Evolutionary conservation across 2,329 filamentous ascomycete species (phyloP).

Genomic region (Stenocarpella maydis): DNA sequence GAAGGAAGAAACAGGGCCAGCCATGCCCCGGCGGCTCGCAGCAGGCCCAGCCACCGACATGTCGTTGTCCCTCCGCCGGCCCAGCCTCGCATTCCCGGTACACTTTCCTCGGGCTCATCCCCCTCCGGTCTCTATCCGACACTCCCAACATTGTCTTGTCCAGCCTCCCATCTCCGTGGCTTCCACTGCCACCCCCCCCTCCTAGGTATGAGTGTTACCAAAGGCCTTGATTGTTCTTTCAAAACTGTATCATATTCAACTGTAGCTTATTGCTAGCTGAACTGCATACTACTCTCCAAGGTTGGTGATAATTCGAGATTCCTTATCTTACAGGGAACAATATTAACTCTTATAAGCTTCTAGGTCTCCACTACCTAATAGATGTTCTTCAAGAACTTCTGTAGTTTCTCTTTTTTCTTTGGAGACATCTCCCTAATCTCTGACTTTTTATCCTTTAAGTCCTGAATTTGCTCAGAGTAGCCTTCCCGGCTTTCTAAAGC

Average conservation of each 20-base stretch:
- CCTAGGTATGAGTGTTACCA: conserved; percentile 12
- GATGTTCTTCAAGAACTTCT: no score
- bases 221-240: background rate
- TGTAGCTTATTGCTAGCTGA: background rate
- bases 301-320: no score
- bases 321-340: background rate
- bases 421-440: no score
- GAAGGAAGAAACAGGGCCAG: no score
- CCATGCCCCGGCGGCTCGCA: no score
- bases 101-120: background rate
- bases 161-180: background rate
- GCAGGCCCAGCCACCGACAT: no score
- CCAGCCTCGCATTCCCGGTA: background rate
- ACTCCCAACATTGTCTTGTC: background rate
- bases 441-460: no score
- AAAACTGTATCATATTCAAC: background rate
- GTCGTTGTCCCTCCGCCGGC: background rate
- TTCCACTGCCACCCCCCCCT: background rate
- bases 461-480: no score
- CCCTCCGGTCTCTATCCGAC: background rate
- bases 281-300: no score
- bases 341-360: background rate
- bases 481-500: no score
- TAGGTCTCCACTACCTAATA: background rate
- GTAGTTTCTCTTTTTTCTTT: no score